Evolutionary conservation across 495 filamentous ascomycete genomes (phyloP), one percentile per base, ranked within the genome.

Genomic region (Penicillium goetzii): DNA sequence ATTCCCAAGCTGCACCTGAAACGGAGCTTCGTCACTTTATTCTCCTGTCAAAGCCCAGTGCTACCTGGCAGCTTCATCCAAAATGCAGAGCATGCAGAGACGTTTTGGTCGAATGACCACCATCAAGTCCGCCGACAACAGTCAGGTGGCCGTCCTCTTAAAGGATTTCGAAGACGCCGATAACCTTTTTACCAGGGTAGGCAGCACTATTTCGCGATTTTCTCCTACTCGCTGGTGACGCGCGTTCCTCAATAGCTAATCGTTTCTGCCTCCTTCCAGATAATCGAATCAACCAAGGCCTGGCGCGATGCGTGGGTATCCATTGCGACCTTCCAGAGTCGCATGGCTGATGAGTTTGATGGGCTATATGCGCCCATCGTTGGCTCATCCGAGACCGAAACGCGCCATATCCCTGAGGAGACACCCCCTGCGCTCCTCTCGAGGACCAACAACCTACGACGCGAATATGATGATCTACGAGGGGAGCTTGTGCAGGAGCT

Each of bases 301-400:
- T 97, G 92, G 92, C 88, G 89, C 68, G 92, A 96, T 72, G 85
- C 89, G 5, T 98, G 94, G 94, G 81, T 85, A 12, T 84, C 87
- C 36, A 86, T 97, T 52, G 81, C 92, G 34, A 83, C 79, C 59
- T 84, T 85, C 63, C 93, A 97, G 73, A 80, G 89, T 61, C 83
- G 86, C 32, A 81, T 92, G 58, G 78, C 85, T 32, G 83, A 88
- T 59, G 88, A 91, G 65, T 91, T 91, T 72, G 89, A 96, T 66
- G 81, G 79, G 40, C 78, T 97, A 38, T 97, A 96, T 81, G 87
- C 90, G 56, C 90, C 93, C 15, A 93, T 98, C 61, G 79, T 90
- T 49, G 89, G 89, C 50, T 78, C 85, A 17, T 79, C 84, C 21
- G 80, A 89, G 58, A 77, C 82, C 4, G 81, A 84, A 11, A 68